phyloP scores from a whole-genome alignment of 306 rosid species.

The Cucurbita moschata region DNA sequence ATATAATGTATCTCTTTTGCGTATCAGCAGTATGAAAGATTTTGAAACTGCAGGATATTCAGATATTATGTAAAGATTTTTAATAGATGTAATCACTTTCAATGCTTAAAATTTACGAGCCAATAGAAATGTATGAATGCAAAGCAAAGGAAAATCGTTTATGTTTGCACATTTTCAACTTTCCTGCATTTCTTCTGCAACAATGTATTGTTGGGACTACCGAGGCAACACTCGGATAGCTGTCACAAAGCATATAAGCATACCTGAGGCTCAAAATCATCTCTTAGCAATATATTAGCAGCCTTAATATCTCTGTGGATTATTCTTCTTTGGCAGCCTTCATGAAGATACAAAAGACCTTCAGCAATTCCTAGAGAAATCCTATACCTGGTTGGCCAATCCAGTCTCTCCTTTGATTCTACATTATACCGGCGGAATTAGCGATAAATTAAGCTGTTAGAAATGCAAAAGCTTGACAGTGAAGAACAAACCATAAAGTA shows the following conservation, averaged over 20 bases:
- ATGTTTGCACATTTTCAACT: background rate
- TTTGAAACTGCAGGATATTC: background rate
- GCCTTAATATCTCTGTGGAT: conserved; percentile 96
- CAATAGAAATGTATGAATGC: background rate
- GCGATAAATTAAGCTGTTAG: background rate
- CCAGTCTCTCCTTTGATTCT: conserved; percentile 75
- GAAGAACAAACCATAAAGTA: conserved; percentile 62
- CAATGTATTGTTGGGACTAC: background rate
- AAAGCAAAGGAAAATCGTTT: background rate
- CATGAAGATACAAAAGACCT: conserved; percentile 84
- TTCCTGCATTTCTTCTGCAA: background rate
- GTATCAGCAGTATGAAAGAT: background rate
- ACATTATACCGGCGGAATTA: conserved; percentile 3
- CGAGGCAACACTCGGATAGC: background rate
- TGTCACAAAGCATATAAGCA: conserved; percentile 13
- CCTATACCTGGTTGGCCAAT: conserved; percentile 62
- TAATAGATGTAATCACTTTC: background rate
- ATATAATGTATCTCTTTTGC: background rate
- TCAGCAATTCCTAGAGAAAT: conserved; percentile 73
- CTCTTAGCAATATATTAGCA: conserved; percentile 73
- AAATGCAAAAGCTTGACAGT: conserved; percentile 4
- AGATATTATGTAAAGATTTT: background rate
- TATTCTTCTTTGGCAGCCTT: conserved; percentile 87
- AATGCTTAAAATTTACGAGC: background rate
- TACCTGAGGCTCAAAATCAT: conserved; percentile 80